Evolutionary conservation across 495 filamentous ascomycete genomes (phyloP), one percentile per base, ranked within the genome.

Genomic region (Xylaria palmicola): DNA sequence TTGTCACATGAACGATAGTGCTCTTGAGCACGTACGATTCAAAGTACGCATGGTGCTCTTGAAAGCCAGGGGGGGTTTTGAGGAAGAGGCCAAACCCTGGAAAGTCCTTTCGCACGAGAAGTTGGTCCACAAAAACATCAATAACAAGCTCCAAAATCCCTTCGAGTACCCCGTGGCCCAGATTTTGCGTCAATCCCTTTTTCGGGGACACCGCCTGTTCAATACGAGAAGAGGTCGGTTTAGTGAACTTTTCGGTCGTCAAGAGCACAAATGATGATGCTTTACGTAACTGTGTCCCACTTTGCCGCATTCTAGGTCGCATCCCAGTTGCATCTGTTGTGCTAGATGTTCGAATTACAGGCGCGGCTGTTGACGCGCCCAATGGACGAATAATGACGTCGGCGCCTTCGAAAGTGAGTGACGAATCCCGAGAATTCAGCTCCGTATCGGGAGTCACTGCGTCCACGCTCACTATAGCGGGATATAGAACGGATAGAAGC

Each of bases 21-120:
- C 87, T 88, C 32, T 85, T 83, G 15, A 97, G 79, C 12, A 98
- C 72, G 75, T 93, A 97, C 0, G 95, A 95, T 71, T 93, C 90
- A 67, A 98, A 97, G 70, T 90, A 93, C 5, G 92, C 92, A 63
- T 96, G 92, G 64, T 97, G 90, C 67, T 97, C 93, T 66, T 91
- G 83, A 68, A 93, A 96, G 1, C 93, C 92, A 4, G 94, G 89
- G 2, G 94, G 94, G 1, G 92, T 85, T 70, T 94, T 96, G n/a
- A 90, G 75, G 66, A 90, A 94, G 27, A 98, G 75, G 0, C 90
- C 90, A 53, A 98, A 88, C 2, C 95, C 93, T 2, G 89, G 80
- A 67, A 97, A 98, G 27, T 98, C 92, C 71, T 96, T 93, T 32
- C 90, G 86, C 34, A 82, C 80, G 40, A 96, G 79, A 0, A 98